phyloP scores from a whole-genome alignment of 345 rosid genomes.

The Acer campestre region DNA sequence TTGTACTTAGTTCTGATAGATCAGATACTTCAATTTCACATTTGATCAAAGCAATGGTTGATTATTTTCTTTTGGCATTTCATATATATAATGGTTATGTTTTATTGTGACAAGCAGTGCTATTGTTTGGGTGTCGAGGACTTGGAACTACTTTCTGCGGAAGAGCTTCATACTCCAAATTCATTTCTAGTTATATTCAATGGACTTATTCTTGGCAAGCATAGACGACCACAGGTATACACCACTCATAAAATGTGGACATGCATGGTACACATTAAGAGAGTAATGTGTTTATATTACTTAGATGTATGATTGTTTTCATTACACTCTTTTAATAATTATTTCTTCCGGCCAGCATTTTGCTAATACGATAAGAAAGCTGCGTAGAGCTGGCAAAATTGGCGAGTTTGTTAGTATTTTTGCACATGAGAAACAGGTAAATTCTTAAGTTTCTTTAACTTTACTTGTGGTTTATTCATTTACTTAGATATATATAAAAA shows the following conservation, averaged over 20 bases:
- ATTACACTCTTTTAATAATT: constrained; percentile 20
- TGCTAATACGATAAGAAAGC: constrained; percentile 65
- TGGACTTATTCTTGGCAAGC: constrained; percentile 94
- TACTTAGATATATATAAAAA: too few relatives aligned
- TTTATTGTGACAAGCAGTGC: constrained; percentile 56
- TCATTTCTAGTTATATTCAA: constrained; percentile 81
- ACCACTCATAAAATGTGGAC: neutral
- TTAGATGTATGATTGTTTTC: constrained; percentile 6
- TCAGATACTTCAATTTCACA: neutral
- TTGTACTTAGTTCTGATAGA: neutral
- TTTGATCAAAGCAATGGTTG: neutral
- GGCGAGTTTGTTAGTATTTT: constrained; percentile 59
- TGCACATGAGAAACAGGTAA: constrained; percentile 94
- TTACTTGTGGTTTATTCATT: too few relatives aligned
- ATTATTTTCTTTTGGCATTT: neutral
- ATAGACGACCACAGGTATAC: constrained; percentile 85
- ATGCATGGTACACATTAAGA: neutral
- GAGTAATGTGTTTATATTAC: neutral
- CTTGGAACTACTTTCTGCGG: constrained; percentile 77
- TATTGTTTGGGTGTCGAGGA: too few relatives aligned
- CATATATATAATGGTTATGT: neutral
- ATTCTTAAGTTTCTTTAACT: constrained; percentile 8
- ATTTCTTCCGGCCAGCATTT: constrained; percentile 50
- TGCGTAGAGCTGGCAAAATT: constrained; percentile 71
- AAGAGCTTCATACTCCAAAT: constrained; percentile 84